phyloP scores from a whole-genome alignment of 108 stramenopile genomes.

The Pseudonitzschia multiseries region DNA sequence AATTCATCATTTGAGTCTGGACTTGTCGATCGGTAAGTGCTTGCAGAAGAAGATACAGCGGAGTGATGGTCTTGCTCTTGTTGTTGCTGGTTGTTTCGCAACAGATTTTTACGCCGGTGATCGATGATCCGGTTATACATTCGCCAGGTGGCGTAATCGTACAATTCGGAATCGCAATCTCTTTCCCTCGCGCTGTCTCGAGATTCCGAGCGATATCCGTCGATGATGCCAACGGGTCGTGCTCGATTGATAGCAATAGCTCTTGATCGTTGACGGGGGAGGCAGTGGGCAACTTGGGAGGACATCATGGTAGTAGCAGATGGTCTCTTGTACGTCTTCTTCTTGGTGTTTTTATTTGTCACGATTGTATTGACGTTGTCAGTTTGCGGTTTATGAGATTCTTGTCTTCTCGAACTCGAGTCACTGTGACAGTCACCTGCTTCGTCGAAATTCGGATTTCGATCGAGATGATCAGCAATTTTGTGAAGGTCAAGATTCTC shows the following conservation, averaged over 20 bases:
- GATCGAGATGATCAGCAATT: background rate
- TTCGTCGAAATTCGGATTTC: background rate
- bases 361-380: background rate
- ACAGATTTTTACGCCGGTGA: constrained; percentile 23
- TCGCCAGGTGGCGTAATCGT: constrained; percentile 44
- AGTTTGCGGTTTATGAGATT: background rate
- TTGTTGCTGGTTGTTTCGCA: background rate
- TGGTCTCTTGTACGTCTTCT: constrained; percentile 1
- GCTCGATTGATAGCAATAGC: background rate
- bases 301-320: background rate
- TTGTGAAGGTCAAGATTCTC: background rate
- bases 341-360: background rate
- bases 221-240: background rate
- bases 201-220: background rate
- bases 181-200: background rate
- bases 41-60: background rate
- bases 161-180: background rate
- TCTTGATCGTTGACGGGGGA: background rate
- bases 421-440: background rate
- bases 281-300: background rate
- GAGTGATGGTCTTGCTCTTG: background rate
- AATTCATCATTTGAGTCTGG: background rate
- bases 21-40: background rate
- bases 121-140: constrained; percentile 46
- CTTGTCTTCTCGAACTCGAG: background rate